Evolutionary conservation across 257 asterid species (phyloP).

Genomic region (Solanum chiquidenum): DNA sequence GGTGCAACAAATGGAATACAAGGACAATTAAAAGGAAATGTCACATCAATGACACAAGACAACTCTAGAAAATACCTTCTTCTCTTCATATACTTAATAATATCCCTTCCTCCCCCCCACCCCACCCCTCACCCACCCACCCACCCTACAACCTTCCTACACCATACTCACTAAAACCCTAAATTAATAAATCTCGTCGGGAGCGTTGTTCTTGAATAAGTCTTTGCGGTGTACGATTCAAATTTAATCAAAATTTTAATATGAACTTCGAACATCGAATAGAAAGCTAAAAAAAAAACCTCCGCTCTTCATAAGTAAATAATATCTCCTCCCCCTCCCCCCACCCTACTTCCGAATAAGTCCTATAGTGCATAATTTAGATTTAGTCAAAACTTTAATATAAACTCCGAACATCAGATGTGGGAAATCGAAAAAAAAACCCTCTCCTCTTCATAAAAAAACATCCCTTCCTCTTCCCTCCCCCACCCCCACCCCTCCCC

Average conservation of each 20-base stretch:
- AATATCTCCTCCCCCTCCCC: no score
- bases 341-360: not conserved
- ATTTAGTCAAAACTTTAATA: no score
- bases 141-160: not conserved
- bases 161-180: not conserved
- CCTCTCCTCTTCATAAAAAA: not conserved
- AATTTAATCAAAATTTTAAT: no score
- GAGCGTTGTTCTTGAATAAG: not conserved
- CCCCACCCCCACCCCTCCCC: not conserved
- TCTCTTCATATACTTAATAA: not conserved
- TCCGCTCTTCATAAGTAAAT: not conserved
- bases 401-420: accelerated
- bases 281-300: not conserved
- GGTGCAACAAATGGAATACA: constrained; percentile 1
- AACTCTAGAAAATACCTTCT: not conserved
- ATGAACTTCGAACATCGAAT: no score
- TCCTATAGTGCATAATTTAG: no score
- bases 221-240: not conserved
- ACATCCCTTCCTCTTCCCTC: not conserved
- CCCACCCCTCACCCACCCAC: not conserved
- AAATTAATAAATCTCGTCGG: no score
- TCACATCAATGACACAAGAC: constrained; percentile 2
- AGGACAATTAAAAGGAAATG: not conserved
- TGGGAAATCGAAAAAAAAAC: no score
- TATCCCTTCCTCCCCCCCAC: not conserved